Percentiles rank a stretch among this genome's conserved stretches.
These are phyloP conservation scores for Blastocystis sp. DNA, from an alignment of 352 stramenopile genomes.

Conservation along the genomic window DNA sequence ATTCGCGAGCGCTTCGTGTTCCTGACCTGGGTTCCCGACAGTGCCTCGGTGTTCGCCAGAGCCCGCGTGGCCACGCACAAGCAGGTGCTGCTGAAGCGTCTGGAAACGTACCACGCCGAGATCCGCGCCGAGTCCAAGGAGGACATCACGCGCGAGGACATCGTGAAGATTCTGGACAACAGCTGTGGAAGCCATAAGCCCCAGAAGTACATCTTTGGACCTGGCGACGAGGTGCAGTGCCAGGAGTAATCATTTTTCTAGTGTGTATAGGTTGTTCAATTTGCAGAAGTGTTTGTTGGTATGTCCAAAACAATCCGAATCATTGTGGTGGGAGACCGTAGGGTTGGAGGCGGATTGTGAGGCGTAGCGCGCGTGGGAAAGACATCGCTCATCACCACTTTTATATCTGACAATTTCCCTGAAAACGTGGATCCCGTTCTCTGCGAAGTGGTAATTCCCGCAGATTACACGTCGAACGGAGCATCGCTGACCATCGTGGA, in stretches of 20 bases:
- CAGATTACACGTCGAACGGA: background rate
- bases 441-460: conserved; percentile 48
- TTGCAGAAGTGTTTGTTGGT: background rate
- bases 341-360: background rate
- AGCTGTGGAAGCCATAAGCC: conserved; percentile 20
- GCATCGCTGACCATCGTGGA: conserved; percentile 19
- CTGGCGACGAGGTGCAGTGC: conserved; percentile 36
- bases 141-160: conserved; percentile 45
- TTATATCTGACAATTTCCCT: conserved; percentile 8
- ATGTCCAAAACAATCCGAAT: conserved; percentile 33
- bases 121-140: conserved; percentile 38
- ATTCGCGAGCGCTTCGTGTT: conserved; percentile 50
- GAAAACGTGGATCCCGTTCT: conserved; percentile 51
- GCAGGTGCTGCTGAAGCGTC: conserved; percentile 23
- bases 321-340: conserved; percentile 27
- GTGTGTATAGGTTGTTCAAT: conserved; percentile 19
- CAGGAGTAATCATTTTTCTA: conserved; percentile 30
- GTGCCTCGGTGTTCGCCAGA: conserved; percentile 28
- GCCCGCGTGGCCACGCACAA: conserved; percentile 48
- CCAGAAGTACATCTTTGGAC: conserved; percentile 52
- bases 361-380: conserved; percentile 20
- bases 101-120: conserved; percentile 53
- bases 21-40: conserved; percentile 30
- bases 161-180: conserved; percentile 33
- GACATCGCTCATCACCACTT: conserved; percentile 27